These are phyloP conservation scores for Kwoniella shivajii DNA, from an alignment of 1,284 basidiomycete species.

Conservation along the genomic window DNA sequence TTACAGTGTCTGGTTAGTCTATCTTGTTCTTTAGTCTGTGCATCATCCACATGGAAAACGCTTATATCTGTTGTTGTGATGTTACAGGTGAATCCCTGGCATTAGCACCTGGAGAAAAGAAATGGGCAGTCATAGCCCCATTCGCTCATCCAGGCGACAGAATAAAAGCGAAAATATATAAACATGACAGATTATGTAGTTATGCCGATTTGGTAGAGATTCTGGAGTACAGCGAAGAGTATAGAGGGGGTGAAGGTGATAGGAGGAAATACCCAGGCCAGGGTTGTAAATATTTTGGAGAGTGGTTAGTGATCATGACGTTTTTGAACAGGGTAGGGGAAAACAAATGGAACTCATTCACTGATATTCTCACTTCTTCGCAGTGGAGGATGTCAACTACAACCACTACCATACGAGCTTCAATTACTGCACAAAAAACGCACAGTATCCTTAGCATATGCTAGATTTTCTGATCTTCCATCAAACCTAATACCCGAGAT, in stretches of 20 bases:
- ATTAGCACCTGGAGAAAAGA: constrained; percentile 54
- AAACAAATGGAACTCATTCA: not conserved
- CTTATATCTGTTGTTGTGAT: constrained; percentile 6
- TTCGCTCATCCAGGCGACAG: constrained; percentile 80
- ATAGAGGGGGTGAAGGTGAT: constrained; percentile 64
- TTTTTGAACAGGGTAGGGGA: not conserved
- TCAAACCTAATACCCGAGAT: constrained; percentile 64
- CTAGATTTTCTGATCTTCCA: constrained; percentile 69
- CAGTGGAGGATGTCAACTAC: constrained; percentile 54
- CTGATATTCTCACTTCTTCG: not conserved
- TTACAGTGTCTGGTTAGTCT: constrained; percentile 34
- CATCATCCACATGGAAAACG: not conserved
- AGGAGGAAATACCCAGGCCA: constrained; percentile 39
- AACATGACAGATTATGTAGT: constrained; percentile 65
- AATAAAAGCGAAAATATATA: constrained; percentile 70
- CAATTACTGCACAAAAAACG: constrained; percentile 84
- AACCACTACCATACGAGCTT: constrained; percentile 85
- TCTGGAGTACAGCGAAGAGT: constrained; percentile 64
- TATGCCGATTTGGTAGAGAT: constrained; percentile 75
- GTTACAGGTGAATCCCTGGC: constrained; percentile 70
- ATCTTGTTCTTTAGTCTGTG: not conserved
- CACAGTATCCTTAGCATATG: constrained; percentile 84
- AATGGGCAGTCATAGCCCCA: constrained; percentile 78
- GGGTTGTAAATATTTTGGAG: constrained; percentile 82
- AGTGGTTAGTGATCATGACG: constrained; percentile 58